Evolutionary conservation across 2,329 filamentous ascomycete genomes (phyloP).

Genomic region (Madurella fahalii): DNA sequence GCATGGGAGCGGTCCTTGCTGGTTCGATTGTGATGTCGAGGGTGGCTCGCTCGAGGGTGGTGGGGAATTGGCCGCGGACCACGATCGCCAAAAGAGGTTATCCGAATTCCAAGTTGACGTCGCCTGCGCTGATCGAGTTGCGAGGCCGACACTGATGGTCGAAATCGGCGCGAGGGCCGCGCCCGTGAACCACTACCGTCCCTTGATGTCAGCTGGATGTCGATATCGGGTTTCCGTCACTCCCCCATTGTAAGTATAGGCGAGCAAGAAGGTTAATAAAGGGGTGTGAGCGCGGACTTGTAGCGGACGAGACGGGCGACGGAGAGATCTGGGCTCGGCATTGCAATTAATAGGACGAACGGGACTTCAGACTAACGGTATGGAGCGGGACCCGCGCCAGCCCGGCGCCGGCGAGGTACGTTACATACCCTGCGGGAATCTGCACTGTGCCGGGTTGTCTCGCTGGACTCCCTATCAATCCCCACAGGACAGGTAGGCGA

Average conservation of each 20-base stretch:
- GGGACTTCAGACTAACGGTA: conserved; percentile 8
- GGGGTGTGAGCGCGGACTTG: not conserved
- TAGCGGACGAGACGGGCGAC: not conserved
- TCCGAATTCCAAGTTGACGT: not conserved
- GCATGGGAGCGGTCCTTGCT: not conserved
- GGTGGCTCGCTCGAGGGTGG: not conserved
- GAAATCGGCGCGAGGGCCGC: not conserved
- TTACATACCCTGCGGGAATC: too few relatives aligned
- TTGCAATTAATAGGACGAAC: conserved; percentile 10
- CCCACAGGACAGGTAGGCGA: not conserved
- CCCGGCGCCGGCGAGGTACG: conserved; percentile 10
- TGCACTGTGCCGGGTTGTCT: too few relatives aligned
- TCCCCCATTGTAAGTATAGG: not conserved
- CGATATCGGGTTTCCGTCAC: not conserved
- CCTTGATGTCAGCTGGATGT: conserved; percentile 3
- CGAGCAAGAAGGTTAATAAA: not conserved
- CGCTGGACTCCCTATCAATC: not conserved
- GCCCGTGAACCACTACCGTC: not conserved
- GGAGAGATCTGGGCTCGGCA: conserved; percentile 7
- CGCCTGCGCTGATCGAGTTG: not conserved
- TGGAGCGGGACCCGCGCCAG: conserved; percentile 4
- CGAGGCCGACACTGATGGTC: not conserved
- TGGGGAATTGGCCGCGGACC: conserved; percentile 3
- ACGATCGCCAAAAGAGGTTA: conserved; percentile 2
- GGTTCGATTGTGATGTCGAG: not conserved